These are phyloP conservation scores for Cyathus olla DNA, from an alignment of 1,284 basidiomycete species.

Conservation along the genomic window DNA sequence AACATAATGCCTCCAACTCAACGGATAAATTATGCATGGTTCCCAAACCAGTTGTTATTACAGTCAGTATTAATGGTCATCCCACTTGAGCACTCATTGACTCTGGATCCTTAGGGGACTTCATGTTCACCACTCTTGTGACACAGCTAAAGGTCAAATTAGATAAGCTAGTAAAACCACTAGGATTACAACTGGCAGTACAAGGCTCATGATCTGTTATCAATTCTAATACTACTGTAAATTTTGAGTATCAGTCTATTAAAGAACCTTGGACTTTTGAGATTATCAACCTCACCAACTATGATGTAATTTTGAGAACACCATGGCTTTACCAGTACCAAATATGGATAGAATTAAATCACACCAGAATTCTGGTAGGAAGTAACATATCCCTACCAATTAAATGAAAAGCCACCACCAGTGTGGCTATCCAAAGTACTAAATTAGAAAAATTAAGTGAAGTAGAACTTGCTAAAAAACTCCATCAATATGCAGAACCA, in stretches of 20 bases:
- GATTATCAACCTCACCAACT: conserved; percentile 37
- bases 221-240: conserved; percentile 24
- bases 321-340: conserved; percentile 41
- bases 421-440: conserved; percentile 21
- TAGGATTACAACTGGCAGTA: conserved; percentile 35
- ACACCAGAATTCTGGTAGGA: conserved; percentile 19
- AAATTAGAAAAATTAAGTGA: neutral
- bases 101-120: conserved; percentile 48
- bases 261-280: conserved; percentile 32
- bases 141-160: conserved; percentile 39
- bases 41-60: conserved; percentile 36
- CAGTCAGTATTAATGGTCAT: conserved; percentile 42
- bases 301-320: conserved; percentile 42
- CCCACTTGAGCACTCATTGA: conserved; percentile 42
- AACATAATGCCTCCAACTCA: conserved; percentile 21
- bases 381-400: conserved; percentile 12
- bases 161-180: conserved; percentile 24
- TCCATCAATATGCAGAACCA: conserved; percentile 18
- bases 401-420: conserved; percentile 20
- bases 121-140: conserved; percentile 48
- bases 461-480: conserved; percentile 23
- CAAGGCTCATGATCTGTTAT: conserved; percentile 35
- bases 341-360: conserved; percentile 19
- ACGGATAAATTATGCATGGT: conserved; percentile 28
- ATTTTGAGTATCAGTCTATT: conserved; percentile 42